Evolutionary conservation across 176 grass and related monocot species (phyloP).

Genomic region (Neostapfia colusana): DNA sequence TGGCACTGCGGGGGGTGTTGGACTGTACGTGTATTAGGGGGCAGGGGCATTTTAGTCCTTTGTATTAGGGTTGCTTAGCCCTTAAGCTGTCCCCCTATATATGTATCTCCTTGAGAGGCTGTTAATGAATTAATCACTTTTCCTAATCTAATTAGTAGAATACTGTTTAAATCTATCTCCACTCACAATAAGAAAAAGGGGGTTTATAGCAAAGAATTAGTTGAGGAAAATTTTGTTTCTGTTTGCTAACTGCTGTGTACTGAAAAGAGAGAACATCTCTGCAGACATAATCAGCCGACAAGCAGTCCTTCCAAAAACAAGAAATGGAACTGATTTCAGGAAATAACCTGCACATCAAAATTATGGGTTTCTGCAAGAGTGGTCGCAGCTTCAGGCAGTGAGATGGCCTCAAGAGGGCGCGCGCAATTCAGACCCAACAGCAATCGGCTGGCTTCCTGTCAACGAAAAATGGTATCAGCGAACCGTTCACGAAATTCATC

Average conservation of each 20-base stretch:
- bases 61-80: too few relatives aligned
- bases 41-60: too few relatives aligned
- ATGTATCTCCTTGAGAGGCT: too few relatives aligned
- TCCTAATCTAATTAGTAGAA: too few relatives aligned
- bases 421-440: constrained; percentile 80
- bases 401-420: constrained; percentile 49
- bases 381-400: constrained; percentile 49
- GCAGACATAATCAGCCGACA: not conserved
- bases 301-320: not conserved
- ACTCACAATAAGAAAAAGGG: not conserved
- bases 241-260: not conserved
- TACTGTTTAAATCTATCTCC: not conserved
- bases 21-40: too few relatives aligned
- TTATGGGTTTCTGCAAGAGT: constrained; percentile 47
- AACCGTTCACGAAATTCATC: not conserved
- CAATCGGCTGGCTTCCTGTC: constrained; percentile 81
- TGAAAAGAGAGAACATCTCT: not conserved
- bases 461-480: not conserved
- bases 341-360: constrained; percentile 85
- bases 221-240: constrained; percentile 6
- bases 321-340: not conserved
- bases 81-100: too few relatives aligned
- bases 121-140: too few relatives aligned
- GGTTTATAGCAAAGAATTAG: not conserved
- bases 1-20: too few relatives aligned